Evolutionary conservation across 768 basidiomycete species (phyloP), one percentile per base, ranked within the genome.

Genomic region (Scleroderma citrinum): DNA sequence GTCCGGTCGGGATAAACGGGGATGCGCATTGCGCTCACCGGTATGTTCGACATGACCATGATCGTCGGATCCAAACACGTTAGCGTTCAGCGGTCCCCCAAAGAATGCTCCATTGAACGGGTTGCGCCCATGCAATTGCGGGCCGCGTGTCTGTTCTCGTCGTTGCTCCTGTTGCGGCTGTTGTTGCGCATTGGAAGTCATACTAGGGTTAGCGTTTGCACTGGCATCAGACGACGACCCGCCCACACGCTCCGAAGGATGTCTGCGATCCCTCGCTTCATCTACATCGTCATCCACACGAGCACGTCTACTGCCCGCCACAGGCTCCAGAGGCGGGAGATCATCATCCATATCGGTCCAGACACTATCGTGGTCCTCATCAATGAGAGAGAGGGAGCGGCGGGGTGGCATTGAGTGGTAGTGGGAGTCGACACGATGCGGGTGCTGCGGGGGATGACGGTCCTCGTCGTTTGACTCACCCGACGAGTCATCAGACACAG

Each of bases 251-350:
- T 84, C 76, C 19, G 80, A 81, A 16, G 84, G 82, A 57, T 84
- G 82, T 48, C 83, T 74, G 48, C 76, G 73, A 57, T 85, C 80
- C 34, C 82, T 67, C 12, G 80, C 80, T 7, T 75, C 73, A 53
- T 85, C 82, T 6, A 73, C 72, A 48, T 84, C 82, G 47, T 81
- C 77, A 2, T 84, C 81, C 3, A 83, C 80, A 37, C 82, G 67
- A 16, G 76, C 70, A 20, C 82, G 81, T 37, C 82, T 67, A 42
- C 61, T 72, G 13, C 68, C 59, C 5, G 61, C 40, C 16, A 63
- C 60, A 16, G 69, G 64, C 51, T 66, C 65, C 8, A 69, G 52
- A 7, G 61, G 50, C 0, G 68, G 69, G 46, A 67, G 59, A 36
- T 60, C 56, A 23, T 60, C 61, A 46, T 65, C 60, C 3, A 62